Percentiles rank a stretch among this genome's conserved stretches.
phyloP scores from a whole-genome alignment of 2,329 filamentous ascomycete genomes.

The Exophiala sp. region DNA sequence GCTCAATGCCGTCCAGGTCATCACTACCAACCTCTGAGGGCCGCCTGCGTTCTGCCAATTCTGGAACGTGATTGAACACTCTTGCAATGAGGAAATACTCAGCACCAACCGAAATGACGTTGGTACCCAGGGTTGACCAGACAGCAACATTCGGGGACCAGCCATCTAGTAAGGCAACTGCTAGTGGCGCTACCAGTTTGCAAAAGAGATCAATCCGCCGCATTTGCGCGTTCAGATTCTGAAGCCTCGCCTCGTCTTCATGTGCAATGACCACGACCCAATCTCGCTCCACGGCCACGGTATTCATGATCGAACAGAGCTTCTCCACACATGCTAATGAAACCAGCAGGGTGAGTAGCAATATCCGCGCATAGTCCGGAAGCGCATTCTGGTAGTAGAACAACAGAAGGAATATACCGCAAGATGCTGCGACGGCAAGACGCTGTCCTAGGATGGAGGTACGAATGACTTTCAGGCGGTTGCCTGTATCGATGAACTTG shows the following conservation, averaged over 20 bases:
- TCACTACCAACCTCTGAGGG: not conserved
- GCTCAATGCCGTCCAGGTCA: not conserved
- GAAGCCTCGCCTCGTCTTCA: conserved; percentile 25
- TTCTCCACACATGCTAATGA: conserved; percentile 67
- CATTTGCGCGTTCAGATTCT: conserved; percentile 53
- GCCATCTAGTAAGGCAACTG: conserved; percentile 48
- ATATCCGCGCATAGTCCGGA: not conserved
- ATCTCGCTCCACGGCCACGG: conserved; percentile 67
- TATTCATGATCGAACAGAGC: conserved; percentile 60
- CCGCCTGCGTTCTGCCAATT: not conserved
- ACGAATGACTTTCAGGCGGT: conserved; percentile 52
- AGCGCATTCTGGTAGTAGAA: not conserved
- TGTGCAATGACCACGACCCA: conserved; percentile 47
- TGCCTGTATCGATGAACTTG: conserved; percentile 53
- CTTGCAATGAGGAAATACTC: conserved; percentile 42
- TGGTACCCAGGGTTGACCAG: conserved; percentile 45
- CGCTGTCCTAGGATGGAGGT: conserved; percentile 43
- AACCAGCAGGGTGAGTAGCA: conserved; percentile 37
- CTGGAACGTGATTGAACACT: conserved; percentile 25
- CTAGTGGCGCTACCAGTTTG: conserved; percentile 54
- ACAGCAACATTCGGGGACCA: conserved; percentile 46
- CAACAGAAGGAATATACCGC: conserved; percentile 12
- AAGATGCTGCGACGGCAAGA: conserved; percentile 14
- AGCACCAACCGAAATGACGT: conserved; percentile 37
- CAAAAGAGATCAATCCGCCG: conserved; percentile 56